Evolutionary conservation across 495 filamentous ascomycete genomes (phyloP).

Genomic region (Aspergillus taichungensis): DNA sequence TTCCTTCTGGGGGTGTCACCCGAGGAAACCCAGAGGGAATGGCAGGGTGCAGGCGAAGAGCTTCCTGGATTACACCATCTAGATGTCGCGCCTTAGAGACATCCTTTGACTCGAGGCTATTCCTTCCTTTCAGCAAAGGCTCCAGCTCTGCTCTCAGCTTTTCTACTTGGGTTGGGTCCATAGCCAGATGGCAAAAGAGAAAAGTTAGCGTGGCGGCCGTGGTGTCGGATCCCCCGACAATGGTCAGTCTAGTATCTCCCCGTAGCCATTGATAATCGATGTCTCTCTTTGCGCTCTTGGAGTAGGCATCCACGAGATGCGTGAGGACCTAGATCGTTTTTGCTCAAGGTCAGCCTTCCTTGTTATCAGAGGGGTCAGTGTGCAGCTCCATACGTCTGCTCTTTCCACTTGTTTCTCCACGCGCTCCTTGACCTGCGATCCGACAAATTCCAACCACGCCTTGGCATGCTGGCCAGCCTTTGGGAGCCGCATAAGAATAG

Average conservation of each 20-base stretch:
- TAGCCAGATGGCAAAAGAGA: slow-evolving; percentile 36
- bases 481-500: neutral
- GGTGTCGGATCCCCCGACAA: slow-evolving; percentile 39
- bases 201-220: slow-evolving; percentile 43
- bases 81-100: slow-evolving; percentile 17
- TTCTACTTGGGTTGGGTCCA: slow-evolving; percentile 23
- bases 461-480: neutral
- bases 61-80: slow-evolving; percentile 33
- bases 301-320: slow-evolving; percentile 8
- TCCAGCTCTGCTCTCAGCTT: slow-evolving; percentile 13
- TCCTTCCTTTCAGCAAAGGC: slow-evolving; percentile 1
- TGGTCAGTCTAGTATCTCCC: slow-evolving; percentile 20
- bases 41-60: slow-evolving; percentile 22
- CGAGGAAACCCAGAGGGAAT: slow-evolving; percentile 21
- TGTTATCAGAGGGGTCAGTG: too few species aligned
- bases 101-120: neutral
- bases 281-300: neutral
- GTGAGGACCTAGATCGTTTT: neutral
- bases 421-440: slow-evolving; percentile 5
- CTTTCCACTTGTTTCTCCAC: slow-evolving; percentile 2
- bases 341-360: too few species aligned
- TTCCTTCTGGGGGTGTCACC: slow-evolving; percentile 33
- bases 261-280: slow-evolving; percentile 13
- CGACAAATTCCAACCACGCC: slow-evolving; percentile 1
- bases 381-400: slow-evolving; percentile 11